Base-by-base conservation (phyloP, 371 early-diverging fungal species). In the Sporodiniella umbellata region DNA sequence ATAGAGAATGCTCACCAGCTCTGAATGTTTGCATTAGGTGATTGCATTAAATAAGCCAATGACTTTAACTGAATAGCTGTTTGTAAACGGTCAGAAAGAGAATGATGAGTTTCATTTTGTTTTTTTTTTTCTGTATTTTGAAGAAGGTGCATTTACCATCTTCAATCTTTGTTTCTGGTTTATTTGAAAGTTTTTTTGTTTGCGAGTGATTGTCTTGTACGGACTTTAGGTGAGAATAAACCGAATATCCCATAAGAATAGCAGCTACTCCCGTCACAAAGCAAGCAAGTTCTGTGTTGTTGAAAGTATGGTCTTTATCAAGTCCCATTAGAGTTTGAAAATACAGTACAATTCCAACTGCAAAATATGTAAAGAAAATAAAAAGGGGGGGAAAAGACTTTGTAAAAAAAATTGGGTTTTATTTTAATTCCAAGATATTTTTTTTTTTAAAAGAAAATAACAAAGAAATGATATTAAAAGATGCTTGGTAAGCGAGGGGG, bases 11-110 rank as follows among this genome's bases (percentile, higher is more conserved):
- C n/a, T 26, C 56, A 88, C 88, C 86, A 82, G 56, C 82, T 83
- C 47, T 84, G 80, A n/a, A 86, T 68, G n/a, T 74, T 78, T 18
- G 80, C 72, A 66, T 84, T 80, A 26, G 73, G 70, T 5, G 84
- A 85, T 35, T 82, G 77, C 0, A 78, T 80, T 30, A 89, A 60
- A 44, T 82, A 79, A 0, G 77, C 84, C 40, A 89, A 58, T 8
- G 84, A 71, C 18, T 75, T 70, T 21, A 80, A 57, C 38, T 68
- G 65, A 35, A 83, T 79, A 40, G 75, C 82, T 81, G n/a, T n/a
- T n/a, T n/a, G n/a, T n/a, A n/a, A n/a, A n/a, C n/a, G n/a, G n/a
- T n/a, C n/a, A n/a, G n/a, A n/a, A n/a, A n/a, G n/a, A n/a, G n/a
- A n/a, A n/a, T n/a, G n/a, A n/a, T n/a, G n/a, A n/a, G n/a, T n/a